These are phyloP conservation scores for Anthracocystis setariae DNA, from an alignment of 1,284 basidiomycete species.

Conservation along the genomic window DNA sequence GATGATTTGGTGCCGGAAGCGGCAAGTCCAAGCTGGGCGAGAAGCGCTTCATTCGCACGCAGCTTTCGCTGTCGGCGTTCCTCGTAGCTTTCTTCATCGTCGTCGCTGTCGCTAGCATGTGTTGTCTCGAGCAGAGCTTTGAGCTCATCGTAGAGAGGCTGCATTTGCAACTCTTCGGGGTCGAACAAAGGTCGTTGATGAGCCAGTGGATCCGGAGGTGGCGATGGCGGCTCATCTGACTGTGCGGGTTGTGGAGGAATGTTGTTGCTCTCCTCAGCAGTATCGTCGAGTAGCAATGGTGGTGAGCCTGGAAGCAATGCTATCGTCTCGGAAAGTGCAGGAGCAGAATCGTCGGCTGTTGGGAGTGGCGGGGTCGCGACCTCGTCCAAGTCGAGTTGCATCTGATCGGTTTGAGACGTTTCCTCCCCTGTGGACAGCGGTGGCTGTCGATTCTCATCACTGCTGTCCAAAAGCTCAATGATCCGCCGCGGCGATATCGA, in stretches of 20 bases:
- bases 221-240: constrained; percentile 2
- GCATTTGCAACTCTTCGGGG: constrained; percentile 27
- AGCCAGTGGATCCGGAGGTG: constrained; percentile 26
- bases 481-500: constrained; percentile 2
- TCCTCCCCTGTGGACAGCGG: too few relatives aligned
- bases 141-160: constrained; percentile 30
- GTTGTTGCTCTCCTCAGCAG: constrained; percentile 2
- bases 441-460: too few relatives aligned
- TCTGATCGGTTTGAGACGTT: neutral
- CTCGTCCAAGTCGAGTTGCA: constrained; percentile 14
- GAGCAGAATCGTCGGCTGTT: constrained; percentile 17
- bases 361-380: constrained; percentile 28
- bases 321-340: constrained; percentile 4
- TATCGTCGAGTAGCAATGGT: neutral
- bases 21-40: constrained; percentile 41
- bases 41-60: constrained; percentile 32
- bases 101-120: constrained; percentile 20
- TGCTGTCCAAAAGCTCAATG: constrained; percentile 34
- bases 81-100: constrained; percentile 46
- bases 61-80: constrained; percentile 35
- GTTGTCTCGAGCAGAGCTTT: constrained; percentile 28
- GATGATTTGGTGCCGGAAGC: constrained; percentile 1
- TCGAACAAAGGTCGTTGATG: constrained; percentile 30
- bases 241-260: neutral
- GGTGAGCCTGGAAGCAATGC: neutral